A percentile compares a stretch with the other conserved stretches of the same genome.
Conservation (phyloP, 768 basidiomycete species). For the Hypholoma sublateritium region DNA sequence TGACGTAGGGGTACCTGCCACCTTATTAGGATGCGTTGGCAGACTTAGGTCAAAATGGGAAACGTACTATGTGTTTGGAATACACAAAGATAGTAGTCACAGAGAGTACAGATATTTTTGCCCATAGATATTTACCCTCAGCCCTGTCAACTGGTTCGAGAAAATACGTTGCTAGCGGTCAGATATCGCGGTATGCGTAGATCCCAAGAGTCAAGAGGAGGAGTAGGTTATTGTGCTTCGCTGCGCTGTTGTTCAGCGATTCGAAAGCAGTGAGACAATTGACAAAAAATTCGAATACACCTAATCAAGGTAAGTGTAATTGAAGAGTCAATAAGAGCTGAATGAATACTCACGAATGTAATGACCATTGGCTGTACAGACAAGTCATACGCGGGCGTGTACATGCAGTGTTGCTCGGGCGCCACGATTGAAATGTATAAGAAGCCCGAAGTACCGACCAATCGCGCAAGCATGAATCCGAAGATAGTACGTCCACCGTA, state of each 20-base stretch:
- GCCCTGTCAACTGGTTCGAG: constrained; percentile 39
- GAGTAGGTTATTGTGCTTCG: constrained; percentile 5
- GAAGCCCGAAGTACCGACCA: constrained; percentile 9
- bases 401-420: background rate
- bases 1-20: constrained; percentile 55
- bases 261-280: background rate
- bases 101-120: constrained; percentile 41
- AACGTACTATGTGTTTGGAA: constrained; percentile 44
- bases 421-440: constrained; percentile 4
- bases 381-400: background rate
- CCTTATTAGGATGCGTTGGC: no score
- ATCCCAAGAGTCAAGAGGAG: constrained; percentile 34
- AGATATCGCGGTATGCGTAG: constrained; percentile 53
- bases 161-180: constrained; percentile 51
- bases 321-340: background rate
- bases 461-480: constrained; percentile 11
- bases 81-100: constrained; percentile 37
- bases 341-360: background rate
- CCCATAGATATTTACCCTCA: constrained; percentile 48
- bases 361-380: background rate
- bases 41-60: background rate
- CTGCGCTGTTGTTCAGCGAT: background rate
- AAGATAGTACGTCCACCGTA: constrained; percentile 11
- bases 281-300: background rate
- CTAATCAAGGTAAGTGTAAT: background rate